These are phyloP conservation scores for Leccinum rimulosum DNA, from an alignment of 768 basidiomycete species.

Conservation along the genomic window DNA sequence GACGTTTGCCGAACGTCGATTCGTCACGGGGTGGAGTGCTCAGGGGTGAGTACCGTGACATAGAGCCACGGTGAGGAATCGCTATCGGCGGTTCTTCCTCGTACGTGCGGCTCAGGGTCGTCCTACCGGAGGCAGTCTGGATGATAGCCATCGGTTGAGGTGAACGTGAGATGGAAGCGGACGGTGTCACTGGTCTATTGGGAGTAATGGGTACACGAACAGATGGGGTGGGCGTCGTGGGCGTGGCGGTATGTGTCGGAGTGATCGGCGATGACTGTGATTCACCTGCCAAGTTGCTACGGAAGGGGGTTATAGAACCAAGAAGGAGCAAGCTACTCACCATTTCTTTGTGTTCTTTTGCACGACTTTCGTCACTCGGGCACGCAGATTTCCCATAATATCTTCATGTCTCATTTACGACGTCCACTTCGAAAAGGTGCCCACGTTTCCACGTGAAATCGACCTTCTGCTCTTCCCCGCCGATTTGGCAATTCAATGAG, in stretches of 20 bases:
- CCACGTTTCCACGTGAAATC: too few species aligned
- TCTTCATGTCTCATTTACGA: too few species aligned
- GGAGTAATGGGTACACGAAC: constrained; percentile 31
- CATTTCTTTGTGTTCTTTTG: too few species aligned
- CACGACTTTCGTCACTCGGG: too few species aligned
- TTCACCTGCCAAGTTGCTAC: constrained; percentile 54
- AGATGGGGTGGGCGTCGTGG: constrained; percentile 23
- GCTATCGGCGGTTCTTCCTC: constrained; percentile 54
- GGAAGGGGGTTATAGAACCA: constrained; percentile 78
- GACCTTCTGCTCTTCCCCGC: too few species aligned
- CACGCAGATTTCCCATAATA: too few species aligned
- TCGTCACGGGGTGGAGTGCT: constrained; percentile 73
- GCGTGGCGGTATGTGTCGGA: constrained; percentile 39
- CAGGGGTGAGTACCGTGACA: constrained; percentile 58
- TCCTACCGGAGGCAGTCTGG: constrained; percentile 39
- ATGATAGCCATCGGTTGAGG: constrained; percentile 43
- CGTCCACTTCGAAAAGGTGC: too few species aligned
- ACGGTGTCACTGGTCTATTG: constrained; percentile 29
- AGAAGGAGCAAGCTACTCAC: constrained; percentile 53
- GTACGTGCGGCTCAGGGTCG: constrained; percentile 48
- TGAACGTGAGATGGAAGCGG: constrained; percentile 33
- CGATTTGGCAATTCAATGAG: too few species aligned
- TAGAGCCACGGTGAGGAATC: constrained; percentile 44
- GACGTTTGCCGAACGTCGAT: constrained; percentile 46
- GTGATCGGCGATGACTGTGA: constrained; percentile 49